Evolutionary conservation across 2,329 filamentous ascomycete species (phyloP), one percentile per base, ranked within the genome.

Genomic region (Pseudohalonectria lignicola): DNA sequence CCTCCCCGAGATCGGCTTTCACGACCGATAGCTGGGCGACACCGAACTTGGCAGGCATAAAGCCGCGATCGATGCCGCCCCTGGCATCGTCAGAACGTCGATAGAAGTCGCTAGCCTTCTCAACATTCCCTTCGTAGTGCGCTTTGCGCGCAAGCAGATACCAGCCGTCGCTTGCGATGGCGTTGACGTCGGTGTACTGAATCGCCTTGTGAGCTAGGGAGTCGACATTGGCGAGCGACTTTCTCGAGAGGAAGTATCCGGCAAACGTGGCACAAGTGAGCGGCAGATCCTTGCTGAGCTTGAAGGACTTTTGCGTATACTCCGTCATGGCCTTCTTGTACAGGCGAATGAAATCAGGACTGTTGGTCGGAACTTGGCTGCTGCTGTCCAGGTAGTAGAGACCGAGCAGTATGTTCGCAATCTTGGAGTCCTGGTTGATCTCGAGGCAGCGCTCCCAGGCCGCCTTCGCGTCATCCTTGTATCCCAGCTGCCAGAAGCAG

Each of bases 101-200:
- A 60, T 98, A 98, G 58, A 82, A 94, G 51, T 94, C 86, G 16
- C 74, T 76, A 2, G 92, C 90, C 40, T 78, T 80, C 16, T 80
- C 70, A 6, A 76, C 61, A 41, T 95, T 79, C 31, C 82, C 82
- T 41, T 78, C 74, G 47, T 86, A 86, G 54, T 98, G 92, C 45
- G 90, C 86, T 56, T 94, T 95, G 43, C 88, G 74, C 20, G 87
- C 92, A 30, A 96, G 74, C 8, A 96, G 64, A 60, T 95, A 98
- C 88, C 90, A 96, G 26, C 92, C 93, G 55, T 98, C 93, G 61
- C 90, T 94, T 18, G 90, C 90, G 56, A 96, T 86, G 4, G 88
- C 86, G 56, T 94, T 94, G 49, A 96, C 86, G 54, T 98, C 92
- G 3, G 92, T 96, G 51, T 86, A 82, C 53, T 95, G 86, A 45